Evolutionary conservation across 805 yeast species (phyloP).

Genomic region (Pichia paraexigua): DNA sequence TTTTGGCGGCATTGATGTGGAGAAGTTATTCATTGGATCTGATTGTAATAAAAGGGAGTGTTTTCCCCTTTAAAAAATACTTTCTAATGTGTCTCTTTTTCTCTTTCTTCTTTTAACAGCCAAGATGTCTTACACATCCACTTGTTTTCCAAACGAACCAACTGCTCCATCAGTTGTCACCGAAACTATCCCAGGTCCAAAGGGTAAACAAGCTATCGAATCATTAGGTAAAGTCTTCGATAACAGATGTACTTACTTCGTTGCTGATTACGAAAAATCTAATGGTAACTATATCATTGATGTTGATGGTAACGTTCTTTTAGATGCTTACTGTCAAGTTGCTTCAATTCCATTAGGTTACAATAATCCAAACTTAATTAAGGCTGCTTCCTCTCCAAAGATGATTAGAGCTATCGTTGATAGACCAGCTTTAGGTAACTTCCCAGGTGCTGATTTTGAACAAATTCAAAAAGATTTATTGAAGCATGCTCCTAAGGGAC

Average conservation of each 20-base stretch:
- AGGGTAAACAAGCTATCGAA: conserved; percentile 43
- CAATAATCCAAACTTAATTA: conserved; percentile 69
- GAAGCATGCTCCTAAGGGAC: conserved; percentile 73
- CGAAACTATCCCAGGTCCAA: conserved; percentile 70
- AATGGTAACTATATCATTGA: conserved; percentile 74
- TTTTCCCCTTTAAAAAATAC: background rate
- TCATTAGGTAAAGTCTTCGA: conserved; percentile 59
- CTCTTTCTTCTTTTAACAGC: background rate
- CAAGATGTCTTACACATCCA: conserved; percentile 36
- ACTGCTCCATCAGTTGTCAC: conserved; percentile 53
- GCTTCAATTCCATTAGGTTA: conserved; percentile 82
- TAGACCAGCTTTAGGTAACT: conserved; percentile 81
- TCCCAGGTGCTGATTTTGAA: conserved; percentile 59
- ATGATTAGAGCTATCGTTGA: conserved; percentile 69
- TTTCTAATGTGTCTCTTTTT: background rate
- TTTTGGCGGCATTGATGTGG: background rate
- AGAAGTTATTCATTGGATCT: background rate
- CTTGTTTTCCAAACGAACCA: conserved; percentile 79
- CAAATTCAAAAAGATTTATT: conserved; percentile 48
- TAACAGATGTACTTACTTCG: conserved; percentile 63
- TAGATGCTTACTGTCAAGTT: conserved; percentile 77
- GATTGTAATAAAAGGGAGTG: background rate
- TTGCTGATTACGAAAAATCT: conserved; percentile 70
- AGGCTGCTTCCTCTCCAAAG: conserved; percentile 60
- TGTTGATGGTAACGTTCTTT: conserved; percentile 65